Evolutionary conservation across 495 filamentous ascomycete species (phyloP).

Genomic region (Choiromyces venosus): DNA sequence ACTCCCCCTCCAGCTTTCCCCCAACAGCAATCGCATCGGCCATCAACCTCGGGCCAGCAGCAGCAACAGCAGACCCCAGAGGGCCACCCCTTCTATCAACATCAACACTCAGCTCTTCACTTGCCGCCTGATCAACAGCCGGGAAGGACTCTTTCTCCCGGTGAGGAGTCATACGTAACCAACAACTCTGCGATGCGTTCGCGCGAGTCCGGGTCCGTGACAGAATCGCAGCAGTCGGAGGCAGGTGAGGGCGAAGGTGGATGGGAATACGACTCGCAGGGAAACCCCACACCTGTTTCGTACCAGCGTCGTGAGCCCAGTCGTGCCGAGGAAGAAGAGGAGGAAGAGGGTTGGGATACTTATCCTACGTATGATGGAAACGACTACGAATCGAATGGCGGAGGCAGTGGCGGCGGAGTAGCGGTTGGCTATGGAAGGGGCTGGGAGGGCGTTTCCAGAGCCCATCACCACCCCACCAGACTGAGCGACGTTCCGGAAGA

Average conservation of each 20-base stretch:
- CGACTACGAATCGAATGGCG: conserved; percentile 30
- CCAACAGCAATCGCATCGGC: conserved; percentile 37
- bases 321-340: conserved; percentile 25
- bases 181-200: conserved; percentile 34
- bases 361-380: conserved; percentile 40
- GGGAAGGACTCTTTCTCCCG: conserved; percentile 26
- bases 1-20: conserved; percentile 41
- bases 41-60: conserved; percentile 35
- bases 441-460: conserved; percentile 73
- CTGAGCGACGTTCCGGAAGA: conserved; percentile 90
- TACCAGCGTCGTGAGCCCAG: conserved; percentile 34
- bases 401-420: conserved; percentile 23
- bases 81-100: conserved; percentile 39
- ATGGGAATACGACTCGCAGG: conserved; percentile 52
- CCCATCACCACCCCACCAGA: conserved; percentile 86
- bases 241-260: conserved; percentile 51
- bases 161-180: conserved; percentile 34
- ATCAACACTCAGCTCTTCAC: conserved; percentile 38
- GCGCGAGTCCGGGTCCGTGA: conserved; percentile 40
- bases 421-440: conserved; percentile 45
- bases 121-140: conserved; percentile 28
- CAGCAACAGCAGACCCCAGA: conserved; percentile 17
- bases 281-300: conserved; percentile 47
- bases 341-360: conserved; percentile 35
- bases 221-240: conserved; percentile 48